Percentiles rank a stretch among this genome's conserved stretches.
Conservation (phyloP, 495 filamentous ascomycete species). For the Delitschia confertaspora region DNA sequence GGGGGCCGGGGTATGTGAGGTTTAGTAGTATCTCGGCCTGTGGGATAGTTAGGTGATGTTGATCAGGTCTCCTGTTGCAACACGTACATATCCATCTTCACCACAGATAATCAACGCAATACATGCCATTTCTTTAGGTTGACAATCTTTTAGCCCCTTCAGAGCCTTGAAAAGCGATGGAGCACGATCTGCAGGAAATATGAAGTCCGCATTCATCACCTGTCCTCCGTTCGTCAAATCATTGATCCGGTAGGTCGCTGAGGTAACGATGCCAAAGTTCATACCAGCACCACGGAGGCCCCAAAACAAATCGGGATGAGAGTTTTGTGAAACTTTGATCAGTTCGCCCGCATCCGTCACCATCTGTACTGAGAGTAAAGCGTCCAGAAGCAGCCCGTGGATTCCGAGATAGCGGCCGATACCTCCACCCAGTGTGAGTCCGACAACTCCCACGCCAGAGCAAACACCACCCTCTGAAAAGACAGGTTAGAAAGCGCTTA, state of each 20-base stretch:
- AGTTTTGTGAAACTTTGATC: neutral
- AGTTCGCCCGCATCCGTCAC: neutral
- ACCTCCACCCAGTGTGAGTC: constrained; percentile 50
- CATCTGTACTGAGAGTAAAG: neutral
- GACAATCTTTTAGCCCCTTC: no score
- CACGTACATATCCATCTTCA: no score
- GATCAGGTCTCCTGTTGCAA: no score
- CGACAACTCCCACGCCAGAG: constrained; percentile 47
- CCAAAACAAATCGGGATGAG: neutral
- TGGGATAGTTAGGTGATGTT: no score
- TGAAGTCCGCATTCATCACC: neutral
- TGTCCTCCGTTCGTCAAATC: neutral
- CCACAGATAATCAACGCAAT: no score
- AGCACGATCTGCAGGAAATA: neutral
- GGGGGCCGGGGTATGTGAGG: no score
- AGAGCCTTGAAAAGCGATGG: no score
- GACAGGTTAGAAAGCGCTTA: no score
- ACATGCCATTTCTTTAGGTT: no score
- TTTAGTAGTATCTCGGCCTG: no score
- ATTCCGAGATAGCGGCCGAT: constrained; percentile 42
- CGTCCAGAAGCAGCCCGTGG: neutral
- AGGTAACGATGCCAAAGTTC: neutral
- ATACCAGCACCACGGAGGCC: neutral
- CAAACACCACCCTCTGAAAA: no score
- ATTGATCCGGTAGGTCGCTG: neutral